Base-by-base conservation (phyloP, 2,329 filamentous ascomycete genomes). In the Escovopsis sp. region DNA sequence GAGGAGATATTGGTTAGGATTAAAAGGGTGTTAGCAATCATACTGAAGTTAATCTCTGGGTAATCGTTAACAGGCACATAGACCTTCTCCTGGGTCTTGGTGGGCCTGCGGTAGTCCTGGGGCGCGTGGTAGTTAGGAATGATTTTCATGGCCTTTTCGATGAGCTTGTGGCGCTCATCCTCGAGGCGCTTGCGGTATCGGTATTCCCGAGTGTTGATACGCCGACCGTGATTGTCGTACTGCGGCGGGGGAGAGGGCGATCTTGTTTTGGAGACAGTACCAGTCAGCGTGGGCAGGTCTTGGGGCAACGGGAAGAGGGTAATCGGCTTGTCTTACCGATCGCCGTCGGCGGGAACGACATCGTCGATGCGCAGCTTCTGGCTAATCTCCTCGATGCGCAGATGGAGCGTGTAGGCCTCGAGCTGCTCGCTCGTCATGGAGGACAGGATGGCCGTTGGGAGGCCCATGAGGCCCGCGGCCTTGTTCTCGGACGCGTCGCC, bases 11-110 rank as follows among this genome's bases (percentile, higher is more conserved):
- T 66, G 62, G 65, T 81, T 79, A 81, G 76, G 68, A 76, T 82
- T 79, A 78, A 46, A 76, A 86, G 85, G 86, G 85, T n/a, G n/a
- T 94, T 94, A 94, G 87, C 79, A 87, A 90, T 88, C 88, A 88
- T 94, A 98, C 90, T 98, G 85, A 98, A 98, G 80, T 98, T 98
- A 79, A 98, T 96, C 65, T 98, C 90, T 72, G 90, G 90, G 62
- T 98, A 98, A 65, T 98, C 90, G 76, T 98, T 98, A 68, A 98
- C 90, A 60, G 90, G 90, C 61, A 98, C 90, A 61, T 98, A 98
- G 81, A 98, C 92, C 72, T 98, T 98, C 72, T 98, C 90, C 66
- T 98, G 90, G 57, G 90, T 98, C 81, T 98, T 98, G 60, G 88
- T 96, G 43, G 90, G 90, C 53, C 90, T 84, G 60, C 90, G 85